phyloP scores from a whole-genome alignment of 345 rosid genomes.

The Populus ilicifolia region DNA sequence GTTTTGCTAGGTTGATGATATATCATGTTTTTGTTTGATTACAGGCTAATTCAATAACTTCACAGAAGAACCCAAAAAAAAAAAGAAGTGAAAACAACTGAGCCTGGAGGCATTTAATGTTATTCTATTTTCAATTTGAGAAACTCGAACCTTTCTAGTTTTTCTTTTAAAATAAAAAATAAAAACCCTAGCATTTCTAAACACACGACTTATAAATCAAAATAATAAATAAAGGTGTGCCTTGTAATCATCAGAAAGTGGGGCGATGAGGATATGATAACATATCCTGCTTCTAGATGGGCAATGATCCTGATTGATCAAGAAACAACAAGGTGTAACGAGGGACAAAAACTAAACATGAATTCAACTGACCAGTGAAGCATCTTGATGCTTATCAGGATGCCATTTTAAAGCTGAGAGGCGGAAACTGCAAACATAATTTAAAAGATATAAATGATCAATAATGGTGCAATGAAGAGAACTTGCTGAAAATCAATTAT shows the following conservation, averaged over 20 bases:
- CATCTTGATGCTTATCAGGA: constrained; percentile 82
- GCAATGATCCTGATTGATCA: neutral
- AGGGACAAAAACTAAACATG: neutral
- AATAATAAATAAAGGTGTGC: neutral
- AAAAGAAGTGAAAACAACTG: too few species aligned
- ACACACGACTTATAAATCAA: neutral
- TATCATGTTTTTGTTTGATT: neutral
- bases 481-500: neutral
- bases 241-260: neutral
- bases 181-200: neutral
- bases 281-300: neutral
- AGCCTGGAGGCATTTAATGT: too few species aligned
- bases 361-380: constrained; percentile 48
- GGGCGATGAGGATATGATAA: neutral
- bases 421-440: constrained; percentile 52
- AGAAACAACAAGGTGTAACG: neutral
- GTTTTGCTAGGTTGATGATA: neutral
- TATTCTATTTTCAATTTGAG: neutral
- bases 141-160: neutral
- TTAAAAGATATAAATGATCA: neutral
- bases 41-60: neutral
- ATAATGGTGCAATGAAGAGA: neutral
- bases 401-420: constrained; percentile 83
- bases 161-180: too few species aligned
- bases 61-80: too few species aligned